Conservation (phyloP, 2,329 filamentous ascomycete species). For the Emergomyces orientalis region DNA sequence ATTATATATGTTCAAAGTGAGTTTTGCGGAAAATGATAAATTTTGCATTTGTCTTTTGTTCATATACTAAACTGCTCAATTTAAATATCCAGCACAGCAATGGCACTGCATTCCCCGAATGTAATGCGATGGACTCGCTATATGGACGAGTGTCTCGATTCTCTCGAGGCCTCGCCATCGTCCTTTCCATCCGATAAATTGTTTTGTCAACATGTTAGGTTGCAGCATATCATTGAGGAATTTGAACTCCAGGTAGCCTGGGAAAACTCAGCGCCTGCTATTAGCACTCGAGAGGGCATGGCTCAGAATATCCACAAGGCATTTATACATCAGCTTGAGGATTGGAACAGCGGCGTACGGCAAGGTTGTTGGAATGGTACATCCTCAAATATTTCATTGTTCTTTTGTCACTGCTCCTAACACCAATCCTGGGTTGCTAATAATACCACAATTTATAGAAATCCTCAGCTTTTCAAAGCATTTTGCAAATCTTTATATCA, state of each 20-base stretch:
- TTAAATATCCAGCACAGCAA: not conserved
- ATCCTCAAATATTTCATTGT: not conserved
- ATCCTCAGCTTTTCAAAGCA: not conserved
- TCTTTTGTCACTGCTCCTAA: not conserved
- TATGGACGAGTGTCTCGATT: not conserved
- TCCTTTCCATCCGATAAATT: not conserved
- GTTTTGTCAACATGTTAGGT: not conserved
- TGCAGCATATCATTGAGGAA: constrained; percentile 5
- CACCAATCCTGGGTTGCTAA: no score
- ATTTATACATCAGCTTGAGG: not conserved
- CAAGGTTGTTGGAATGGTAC: not conserved
- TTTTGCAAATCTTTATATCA: not conserved
- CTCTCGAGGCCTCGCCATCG: not conserved
- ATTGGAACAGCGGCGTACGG: not conserved
- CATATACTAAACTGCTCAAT: no score
- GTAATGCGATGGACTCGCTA: constrained; percentile 4
- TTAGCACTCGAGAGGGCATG: not conserved
- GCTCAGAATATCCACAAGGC: not conserved
- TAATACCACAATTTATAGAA: not conserved
- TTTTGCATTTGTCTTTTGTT: no score
- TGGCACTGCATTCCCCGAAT: constrained; percentile 1
- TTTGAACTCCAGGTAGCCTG: constrained; percentile 1
- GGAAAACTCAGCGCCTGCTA: not conserved
- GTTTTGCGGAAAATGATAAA: not conserved
- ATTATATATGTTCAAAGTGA: not conserved